Conservation (phyloP, 768 basidiomycete species). For the Sarcomyxa edulis region DNA sequence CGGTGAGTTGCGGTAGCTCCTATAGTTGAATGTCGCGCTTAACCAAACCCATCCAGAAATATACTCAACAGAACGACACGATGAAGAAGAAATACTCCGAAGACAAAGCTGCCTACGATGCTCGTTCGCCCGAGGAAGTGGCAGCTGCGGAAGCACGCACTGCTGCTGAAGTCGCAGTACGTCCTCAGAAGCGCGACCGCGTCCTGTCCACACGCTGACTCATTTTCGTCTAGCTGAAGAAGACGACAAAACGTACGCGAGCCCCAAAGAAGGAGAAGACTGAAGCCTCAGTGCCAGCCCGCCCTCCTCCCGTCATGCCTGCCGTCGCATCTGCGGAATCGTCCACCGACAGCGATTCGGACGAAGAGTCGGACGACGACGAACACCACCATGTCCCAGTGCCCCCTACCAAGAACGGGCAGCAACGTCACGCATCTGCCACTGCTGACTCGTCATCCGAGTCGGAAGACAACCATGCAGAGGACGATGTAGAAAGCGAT, state of each 20-base stretch:
- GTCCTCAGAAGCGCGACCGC: too few relatives aligned
- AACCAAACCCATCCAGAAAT: constrained; percentile 36
- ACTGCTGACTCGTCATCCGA: too few relatives aligned
- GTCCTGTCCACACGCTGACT: too few relatives aligned
- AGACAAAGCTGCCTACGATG: constrained; percentile 64
- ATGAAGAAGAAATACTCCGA: constrained; percentile 63
- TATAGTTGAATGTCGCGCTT: constrained; percentile 1
- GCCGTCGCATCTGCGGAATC: constrained; percentile 1
- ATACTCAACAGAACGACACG: constrained; percentile 43
- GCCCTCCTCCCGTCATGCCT: background rate
- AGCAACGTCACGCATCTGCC: too few relatives aligned
- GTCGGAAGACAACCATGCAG: constrained; percentile 15
- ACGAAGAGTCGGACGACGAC: constrained; percentile 11
- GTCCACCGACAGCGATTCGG: constrained; percentile 10
- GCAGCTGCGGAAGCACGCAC: constrained; percentile 39
- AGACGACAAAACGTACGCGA: constrained; percentile 31
- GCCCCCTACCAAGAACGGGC: too few relatives aligned
- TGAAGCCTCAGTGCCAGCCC: constrained; percentile 8
- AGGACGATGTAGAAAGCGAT: constrained; percentile 18
- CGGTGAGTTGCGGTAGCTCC: constrained; percentile 44
- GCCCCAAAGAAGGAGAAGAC: constrained; percentile 15
- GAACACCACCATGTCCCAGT: background rate
- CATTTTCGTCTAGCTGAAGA: too few relatives aligned
- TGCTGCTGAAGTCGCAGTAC: constrained; percentile 17
- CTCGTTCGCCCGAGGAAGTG: constrained; percentile 41